A percentile compares a stretch with the other conserved stretches of the same genome.
Conservation (phyloP, 345 rosid genomes). For the Gossypium bickii region DNA sequence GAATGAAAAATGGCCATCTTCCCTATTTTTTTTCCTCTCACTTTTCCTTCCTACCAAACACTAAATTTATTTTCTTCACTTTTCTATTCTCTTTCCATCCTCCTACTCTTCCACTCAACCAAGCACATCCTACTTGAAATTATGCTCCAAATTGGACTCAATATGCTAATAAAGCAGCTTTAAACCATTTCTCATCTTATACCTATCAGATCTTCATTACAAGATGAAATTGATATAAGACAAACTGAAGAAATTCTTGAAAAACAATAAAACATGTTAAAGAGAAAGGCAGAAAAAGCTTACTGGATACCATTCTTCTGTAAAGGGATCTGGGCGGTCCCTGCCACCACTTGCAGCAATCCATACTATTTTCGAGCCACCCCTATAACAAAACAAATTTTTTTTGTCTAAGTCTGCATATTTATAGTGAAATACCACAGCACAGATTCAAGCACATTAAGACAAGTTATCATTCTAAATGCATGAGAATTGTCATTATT, state of each 20-base stretch:
- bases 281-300: constrained; percentile 26
- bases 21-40: too few species aligned
- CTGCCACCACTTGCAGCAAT: constrained; percentile 99
- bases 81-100: too few species aligned
- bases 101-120: too few species aligned
- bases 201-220: neutral
- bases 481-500: neutral
- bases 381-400: constrained; percentile 37
- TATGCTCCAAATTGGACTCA: neutral
- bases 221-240: neutral
- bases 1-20: too few species aligned
- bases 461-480: neutral
- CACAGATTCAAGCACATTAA: constrained; percentile 9
- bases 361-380: constrained; percentile 84
- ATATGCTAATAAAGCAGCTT: neutral
- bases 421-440: neutral
- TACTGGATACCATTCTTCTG: constrained; percentile 85
- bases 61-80: too few species aligned
- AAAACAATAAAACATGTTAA: neutral
- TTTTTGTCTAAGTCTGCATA: constrained; percentile 14
- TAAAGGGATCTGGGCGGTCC: constrained; percentile 83
- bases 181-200: neutral
- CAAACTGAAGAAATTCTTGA: neutral
- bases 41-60: too few species aligned
- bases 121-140: neutral